These are phyloP conservation scores for Fraxinus ornus DNA, from an alignment of 305 asterid genomes.

Conservation along the genomic window DNA sequence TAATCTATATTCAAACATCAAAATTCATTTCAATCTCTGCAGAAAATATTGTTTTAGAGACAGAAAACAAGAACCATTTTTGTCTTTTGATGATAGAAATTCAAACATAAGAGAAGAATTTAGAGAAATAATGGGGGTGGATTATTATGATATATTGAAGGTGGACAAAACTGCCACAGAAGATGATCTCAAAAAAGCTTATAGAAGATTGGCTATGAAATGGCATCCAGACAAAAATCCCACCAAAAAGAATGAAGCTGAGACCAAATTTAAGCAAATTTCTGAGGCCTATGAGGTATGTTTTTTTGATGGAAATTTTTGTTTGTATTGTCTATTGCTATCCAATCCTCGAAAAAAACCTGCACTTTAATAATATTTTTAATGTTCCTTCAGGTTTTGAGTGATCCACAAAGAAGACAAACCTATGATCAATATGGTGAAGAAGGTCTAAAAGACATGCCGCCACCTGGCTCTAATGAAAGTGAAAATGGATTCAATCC, in stretches of 20 bases:
- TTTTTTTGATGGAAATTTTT: background rate
- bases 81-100: slow-evolving; percentile 1
- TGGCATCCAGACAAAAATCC: slow-evolving; percentile 98
- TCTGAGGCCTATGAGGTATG: slow-evolving; percentile 90
- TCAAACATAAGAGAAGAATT: slow-evolving; percentile 5
- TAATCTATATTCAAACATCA: background rate
- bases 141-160: slow-evolving; percentile 66
- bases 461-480: slow-evolving; percentile 60
- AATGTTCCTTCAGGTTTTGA: slow-evolving; percentile 47
- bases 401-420: slow-evolving; percentile 79
- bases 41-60: background rate
- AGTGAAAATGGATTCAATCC: slow-evolving; percentile 61
- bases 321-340: background rate
- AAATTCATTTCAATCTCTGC: background rate
- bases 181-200: slow-evolving; percentile 87
- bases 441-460: slow-evolving; percentile 71
- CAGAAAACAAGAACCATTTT: slow-evolving; percentile 14
- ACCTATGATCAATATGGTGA: slow-evolving; percentile 71
- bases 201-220: slow-evolving; percentile 90
- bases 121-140: slow-evolving; percentile 56
- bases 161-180: slow-evolving; percentile 76
- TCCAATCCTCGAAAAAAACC: background rate
- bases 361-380: background rate
- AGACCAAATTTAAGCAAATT: slow-evolving; percentile 81
- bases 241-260: slow-evolving; percentile 72